Evolutionary conservation across 1,139 yeast species (phyloP).

Genomic region (Hansenula sp.): DNA sequence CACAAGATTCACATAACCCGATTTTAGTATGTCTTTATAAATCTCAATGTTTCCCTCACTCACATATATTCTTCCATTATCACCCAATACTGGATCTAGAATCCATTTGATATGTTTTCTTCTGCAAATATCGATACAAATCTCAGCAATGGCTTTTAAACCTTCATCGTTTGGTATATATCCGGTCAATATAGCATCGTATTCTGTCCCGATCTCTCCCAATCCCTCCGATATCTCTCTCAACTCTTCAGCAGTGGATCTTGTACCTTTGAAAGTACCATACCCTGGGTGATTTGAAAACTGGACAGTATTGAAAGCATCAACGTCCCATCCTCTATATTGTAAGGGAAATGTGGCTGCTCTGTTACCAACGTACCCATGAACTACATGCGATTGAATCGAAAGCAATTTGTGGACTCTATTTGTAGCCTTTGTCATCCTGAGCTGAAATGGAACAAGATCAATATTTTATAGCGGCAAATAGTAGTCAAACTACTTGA

Average conservation of each 20-base stretch:
- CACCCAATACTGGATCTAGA: conserved; percentile 94
- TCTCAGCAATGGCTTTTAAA: conserved; percentile 32
- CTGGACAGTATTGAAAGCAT: conserved; percentile 72
- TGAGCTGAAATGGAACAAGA: too few relatives aligned
- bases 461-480: too few relatives aligned
- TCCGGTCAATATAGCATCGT: conserved; percentile 67
- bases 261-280: conserved; percentile 48
- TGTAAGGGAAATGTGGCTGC: conserved; percentile 82
- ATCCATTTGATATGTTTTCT: conserved; percentile 38
- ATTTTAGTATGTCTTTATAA: conserved; percentile 51
- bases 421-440: background rate
- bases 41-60: conserved; percentile 61
- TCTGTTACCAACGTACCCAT: conserved; percentile 82
- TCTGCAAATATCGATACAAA: conserved; percentile 15
- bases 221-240: conserved; percentile 44
- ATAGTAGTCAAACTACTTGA: too few relatives aligned
- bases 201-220: conserved; percentile 34
- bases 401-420: conserved; percentile 33
- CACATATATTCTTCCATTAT: conserved; percentile 80
- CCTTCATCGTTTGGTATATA: conserved; percentile 58
- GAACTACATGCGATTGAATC: conserved; percentile 79
- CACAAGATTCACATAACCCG: conserved; percentile 55
- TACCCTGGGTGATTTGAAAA: conserved; percentile 84
- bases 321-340: conserved; percentile 79
- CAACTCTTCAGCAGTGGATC: conserved; percentile 37